A percentile compares a stretch with the other conserved stretches of the same genome.
These are phyloP conservation scores for Lactarius hengduanensis DNA, from an alignment of 768 basidiomycete genomes.

Conservation along the genomic window DNA sequence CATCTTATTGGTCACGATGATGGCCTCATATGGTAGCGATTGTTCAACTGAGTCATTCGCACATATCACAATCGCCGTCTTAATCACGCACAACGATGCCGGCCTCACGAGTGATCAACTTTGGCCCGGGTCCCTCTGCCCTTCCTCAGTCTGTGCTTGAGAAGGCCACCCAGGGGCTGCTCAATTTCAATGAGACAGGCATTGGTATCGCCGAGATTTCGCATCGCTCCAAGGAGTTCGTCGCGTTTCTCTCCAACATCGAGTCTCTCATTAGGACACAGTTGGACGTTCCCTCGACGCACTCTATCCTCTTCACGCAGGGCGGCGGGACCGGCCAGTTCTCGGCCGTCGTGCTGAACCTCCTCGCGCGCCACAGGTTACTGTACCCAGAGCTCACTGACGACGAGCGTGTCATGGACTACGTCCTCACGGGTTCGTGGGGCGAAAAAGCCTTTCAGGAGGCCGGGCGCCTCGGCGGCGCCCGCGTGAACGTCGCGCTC, in stretches of 20 bases:
- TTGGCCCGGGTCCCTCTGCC: slow-evolving; percentile 92
- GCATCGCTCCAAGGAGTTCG: slow-evolving; percentile 91
- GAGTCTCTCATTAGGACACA: slow-evolving; percentile 70
- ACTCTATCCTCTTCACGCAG: slow-evolving; percentile 88
- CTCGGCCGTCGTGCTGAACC: slow-evolving; percentile 87
- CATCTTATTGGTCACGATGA: slow-evolving; percentile 4
- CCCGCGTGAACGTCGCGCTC: slow-evolving; percentile 64
- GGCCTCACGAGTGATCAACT: slow-evolving; percentile 69
- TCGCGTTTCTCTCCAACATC: slow-evolving; percentile 58
- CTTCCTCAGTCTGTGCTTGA: slow-evolving; percentile 84
- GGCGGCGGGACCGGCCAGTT: slow-evolving; percentile 94
- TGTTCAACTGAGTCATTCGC: neutral
- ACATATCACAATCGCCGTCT: neutral
- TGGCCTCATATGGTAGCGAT: neutral
- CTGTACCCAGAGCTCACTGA: slow-evolving; percentile 58
- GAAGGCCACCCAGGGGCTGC: slow-evolving; percentile 78
- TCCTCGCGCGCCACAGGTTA: slow-evolving; percentile 82
- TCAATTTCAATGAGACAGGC: slow-evolving; percentile 88
- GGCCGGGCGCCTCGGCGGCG: slow-evolving; percentile 64
- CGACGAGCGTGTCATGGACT: slow-evolving; percentile 71
- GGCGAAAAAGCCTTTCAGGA: slow-evolving; percentile 84
- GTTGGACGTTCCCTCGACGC: slow-evolving; percentile 78
- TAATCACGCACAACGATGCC: slow-evolving; percentile 35
- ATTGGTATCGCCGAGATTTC: slow-evolving; percentile 97
- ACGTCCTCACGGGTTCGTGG: slow-evolving; percentile 92